A percentile compares a stretch with the other conserved stretches of the same genome.
These are phyloP conservation scores for Calonectria pteridis DNA, from an alignment of 2,329 filamentous ascomycete genomes.

Conservation along the genomic window DNA sequence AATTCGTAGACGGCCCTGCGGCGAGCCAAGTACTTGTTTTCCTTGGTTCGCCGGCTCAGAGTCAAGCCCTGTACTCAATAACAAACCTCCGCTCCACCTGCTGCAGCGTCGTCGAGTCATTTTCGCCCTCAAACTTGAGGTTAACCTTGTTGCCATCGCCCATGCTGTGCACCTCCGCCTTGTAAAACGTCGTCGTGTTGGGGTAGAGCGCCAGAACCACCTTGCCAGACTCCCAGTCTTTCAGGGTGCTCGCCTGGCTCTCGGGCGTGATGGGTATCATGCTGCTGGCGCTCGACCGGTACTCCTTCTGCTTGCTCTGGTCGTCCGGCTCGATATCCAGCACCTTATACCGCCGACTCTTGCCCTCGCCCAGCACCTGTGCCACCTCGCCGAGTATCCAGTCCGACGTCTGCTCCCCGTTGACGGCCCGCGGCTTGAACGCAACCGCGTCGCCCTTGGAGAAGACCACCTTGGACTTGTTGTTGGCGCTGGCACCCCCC, in stretches of 20 bases:
- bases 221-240: slow-evolving; percentile 75
- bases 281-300: slow-evolving; percentile 78
- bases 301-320: slow-evolving; percentile 74
- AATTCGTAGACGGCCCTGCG: neutral
- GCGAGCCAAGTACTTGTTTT: neutral
- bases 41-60: neutral
- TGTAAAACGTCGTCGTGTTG: slow-evolving; percentile 87
- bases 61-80: slow-evolving; percentile 73
- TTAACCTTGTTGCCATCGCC: slow-evolving; percentile 68
- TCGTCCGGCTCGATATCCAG: slow-evolving; percentile 84
- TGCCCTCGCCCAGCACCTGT: slow-evolving; percentile 80
- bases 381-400: slow-evolving; percentile 86
- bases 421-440: slow-evolving; percentile 70
- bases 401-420: slow-evolving; percentile 63
- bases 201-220: slow-evolving; percentile 84
- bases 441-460: slow-evolving; percentile 74
- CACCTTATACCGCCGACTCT: slow-evolving; percentile 82
- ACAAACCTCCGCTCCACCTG: slow-evolving; percentile 83
- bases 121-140: slow-evolving; percentile 84
- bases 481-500: slow-evolving; percentile 38
- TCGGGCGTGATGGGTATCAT: slow-evolving; percentile 81
- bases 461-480: slow-evolving; percentile 67
- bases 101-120: slow-evolving; percentile 79
- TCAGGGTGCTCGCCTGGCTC: slow-evolving; percentile 61
- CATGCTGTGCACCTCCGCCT: slow-evolving; percentile 83